Percentiles rank a stretch among this genome's conserved stretches.
Conservation (phyloP, 108 stramenopile species). For the Skeletonema costatum region DNA sequence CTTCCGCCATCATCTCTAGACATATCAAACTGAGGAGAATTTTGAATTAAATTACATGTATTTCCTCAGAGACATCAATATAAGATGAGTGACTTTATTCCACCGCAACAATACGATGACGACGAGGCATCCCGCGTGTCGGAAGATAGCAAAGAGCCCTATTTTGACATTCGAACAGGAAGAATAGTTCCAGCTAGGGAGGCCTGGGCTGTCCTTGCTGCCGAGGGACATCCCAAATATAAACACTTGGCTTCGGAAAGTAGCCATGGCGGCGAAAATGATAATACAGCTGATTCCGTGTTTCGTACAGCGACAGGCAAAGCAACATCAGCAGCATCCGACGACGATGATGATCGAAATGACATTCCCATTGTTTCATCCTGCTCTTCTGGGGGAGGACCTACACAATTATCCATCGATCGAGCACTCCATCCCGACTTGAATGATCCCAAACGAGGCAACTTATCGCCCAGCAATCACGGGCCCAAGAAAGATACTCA, state of each 20-base stretch:
- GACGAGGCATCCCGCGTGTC: conserved; percentile 9
- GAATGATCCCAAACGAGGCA: neutral
- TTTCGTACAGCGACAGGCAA: conserved; percentile 12
- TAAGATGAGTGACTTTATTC: conserved; percentile 3
- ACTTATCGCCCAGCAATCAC: conserved; percentile 1
- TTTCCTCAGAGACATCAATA: neutral
- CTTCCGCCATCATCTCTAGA: too few species aligned
- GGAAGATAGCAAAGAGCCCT: conserved; percentile 35
- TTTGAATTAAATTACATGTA: neutral
- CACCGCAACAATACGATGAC: neutral
- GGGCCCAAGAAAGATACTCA: conserved; percentile 7
- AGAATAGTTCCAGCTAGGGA: conserved; percentile 22
- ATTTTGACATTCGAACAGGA: conserved; percentile 26
- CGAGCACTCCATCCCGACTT: conserved; percentile 28
- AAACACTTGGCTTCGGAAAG: conserved; percentile 1
- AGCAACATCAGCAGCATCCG: neutral
- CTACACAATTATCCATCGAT: conserved; percentile 38
- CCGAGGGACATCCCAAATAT: conserved; percentile 20
- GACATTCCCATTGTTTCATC: neutral
- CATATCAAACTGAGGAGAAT: neutral
- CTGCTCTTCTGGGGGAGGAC: conserved; percentile 7
- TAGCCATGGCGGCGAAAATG: neutral
- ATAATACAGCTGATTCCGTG: neutral
- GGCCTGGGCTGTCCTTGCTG: conserved; percentile 23
- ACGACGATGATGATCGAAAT: neutral